A percentile compares a stretch with the other conserved stretches of the same genome.
These are phyloP conservation scores for Cardiospermum halicacabum DNA, from an alignment of 345 rosid genomes.

Conservation along the genomic window DNA sequence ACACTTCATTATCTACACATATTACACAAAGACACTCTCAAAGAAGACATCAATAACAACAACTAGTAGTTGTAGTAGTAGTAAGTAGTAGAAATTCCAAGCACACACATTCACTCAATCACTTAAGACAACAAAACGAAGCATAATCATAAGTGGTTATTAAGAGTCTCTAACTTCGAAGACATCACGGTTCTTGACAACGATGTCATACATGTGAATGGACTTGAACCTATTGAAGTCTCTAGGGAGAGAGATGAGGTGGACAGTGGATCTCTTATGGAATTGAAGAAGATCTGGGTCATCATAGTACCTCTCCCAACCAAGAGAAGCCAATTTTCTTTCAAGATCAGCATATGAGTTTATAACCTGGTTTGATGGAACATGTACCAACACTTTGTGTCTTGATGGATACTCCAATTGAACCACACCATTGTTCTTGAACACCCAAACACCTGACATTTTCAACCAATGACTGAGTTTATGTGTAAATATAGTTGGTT, in stretches of 20 bases:
- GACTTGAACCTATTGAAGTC: conserved; percentile 65
- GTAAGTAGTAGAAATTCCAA: background rate
- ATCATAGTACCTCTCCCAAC: conserved; percentile 77
- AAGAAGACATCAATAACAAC: background rate
- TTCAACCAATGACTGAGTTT: background rate
- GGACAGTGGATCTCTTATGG: conserved; percentile 57
- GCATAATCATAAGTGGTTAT: background rate
- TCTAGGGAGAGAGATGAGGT: conserved; percentile 71
- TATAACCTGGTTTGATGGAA: conserved; percentile 57
- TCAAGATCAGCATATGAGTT: conserved; percentile 59
- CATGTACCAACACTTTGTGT: conserved; percentile 49
- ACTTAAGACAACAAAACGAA: background rate
- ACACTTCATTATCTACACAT: too few species aligned
- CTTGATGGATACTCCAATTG: conserved; percentile 32
- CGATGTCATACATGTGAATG: conserved; percentile 83
- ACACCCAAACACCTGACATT: conserved; percentile 88
- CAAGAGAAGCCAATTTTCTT: conserved; percentile 48
- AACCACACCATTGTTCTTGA: conserved; percentile 38
- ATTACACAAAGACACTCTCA: background rate
- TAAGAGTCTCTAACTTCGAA: conserved; percentile 63
- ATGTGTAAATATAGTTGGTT: background rate
- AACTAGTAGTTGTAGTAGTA: too few species aligned
- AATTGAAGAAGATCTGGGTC: conserved; percentile 68
- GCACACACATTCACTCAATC: background rate
- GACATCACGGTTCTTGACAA: conserved; percentile 63